Evolutionary conservation across 306 rosid genomes (phyloP).

Genomic region (Vicia faba): DNA sequence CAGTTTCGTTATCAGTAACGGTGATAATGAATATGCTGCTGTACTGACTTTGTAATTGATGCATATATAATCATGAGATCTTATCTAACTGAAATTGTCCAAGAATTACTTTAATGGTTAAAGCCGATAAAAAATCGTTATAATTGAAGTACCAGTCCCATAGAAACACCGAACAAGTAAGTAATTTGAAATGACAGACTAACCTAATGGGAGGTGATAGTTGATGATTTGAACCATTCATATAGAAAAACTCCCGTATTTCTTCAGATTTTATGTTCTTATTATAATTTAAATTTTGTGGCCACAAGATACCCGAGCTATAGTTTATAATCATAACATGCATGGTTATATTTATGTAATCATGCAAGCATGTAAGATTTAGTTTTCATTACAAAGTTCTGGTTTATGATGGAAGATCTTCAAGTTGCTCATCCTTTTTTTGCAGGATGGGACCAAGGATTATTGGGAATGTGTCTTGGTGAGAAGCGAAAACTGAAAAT

Average conservation of each 20-base stretch:
- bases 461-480: slow-evolving; percentile 89
- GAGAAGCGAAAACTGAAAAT: slow-evolving; percentile 97
- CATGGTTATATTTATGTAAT: background rate
- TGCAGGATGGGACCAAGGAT: slow-evolving; percentile 98
- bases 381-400: slow-evolving; percentile 7
- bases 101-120: background rate
- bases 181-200: background rate
- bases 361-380: background rate
- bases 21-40: background rate
- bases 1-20: slow-evolving; percentile 1
- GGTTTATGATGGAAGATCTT: slow-evolving; percentile 26
- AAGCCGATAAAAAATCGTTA: background rate
- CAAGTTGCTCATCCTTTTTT: slow-evolving; percentile 26
- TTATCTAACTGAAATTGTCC: background rate
- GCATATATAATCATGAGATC: background rate
- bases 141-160: background rate
- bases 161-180: background rate
- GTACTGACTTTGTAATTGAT: background rate
- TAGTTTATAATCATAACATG: background rate
- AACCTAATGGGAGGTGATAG: background rate
- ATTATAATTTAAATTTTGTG: background rate
- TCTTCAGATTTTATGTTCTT: background rate
- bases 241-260: background rate
- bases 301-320: background rate
- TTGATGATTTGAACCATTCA: too few species aligned